Evolutionary conservation across 2,329 filamentous ascomycete genomes (phyloP), one percentile per base, ranked within the genome.

Genomic region (Botryotinia globosa): DNA sequence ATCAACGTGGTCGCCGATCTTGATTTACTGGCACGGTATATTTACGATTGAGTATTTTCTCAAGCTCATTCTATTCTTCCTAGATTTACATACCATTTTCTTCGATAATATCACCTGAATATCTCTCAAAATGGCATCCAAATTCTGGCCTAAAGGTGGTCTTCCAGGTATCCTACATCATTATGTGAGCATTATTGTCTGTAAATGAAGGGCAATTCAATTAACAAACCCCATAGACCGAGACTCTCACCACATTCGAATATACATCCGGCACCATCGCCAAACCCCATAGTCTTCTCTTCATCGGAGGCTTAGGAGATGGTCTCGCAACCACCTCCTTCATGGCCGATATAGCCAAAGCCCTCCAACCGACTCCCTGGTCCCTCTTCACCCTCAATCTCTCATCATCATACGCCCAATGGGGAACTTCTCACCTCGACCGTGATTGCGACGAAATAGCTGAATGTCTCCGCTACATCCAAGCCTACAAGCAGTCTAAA

Each of bases 261-360:
- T 83, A 82, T 72, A 80, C 80, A 10, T 78, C 80, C 34, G 75
- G 71, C 61, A 73, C 73, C 39, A 63, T 74, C 44, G 77, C 75
- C 29, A 80, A 82, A 75, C 81, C 80, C 20, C 83, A 87, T 80
- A 86, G 83, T 32, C 78, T 88, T 71, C 79, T 88, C 75, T 88
- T 85, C 81, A 80, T 88, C 73, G 86, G 85, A 71, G 87, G 87
- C 58, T 83, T 88, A 9, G 83, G 83, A 67, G 87, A 88, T 77
- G 85, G 85, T 42, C 81, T 86, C 39, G 82, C 85, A 62, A 84
- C 83, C 20, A 84, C 86, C 16, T 76, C 80, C 5, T 88, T 88
- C 79, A 85, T 85, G 4, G 76, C 82, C 67, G 76, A 80, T 10
- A 81, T 88, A 71, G 83, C 85, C 6, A 71, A 78, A 34, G 76